phyloP scores from a whole-genome alignment of 345 rosid genomes.

The Turnera subulata region DNA sequence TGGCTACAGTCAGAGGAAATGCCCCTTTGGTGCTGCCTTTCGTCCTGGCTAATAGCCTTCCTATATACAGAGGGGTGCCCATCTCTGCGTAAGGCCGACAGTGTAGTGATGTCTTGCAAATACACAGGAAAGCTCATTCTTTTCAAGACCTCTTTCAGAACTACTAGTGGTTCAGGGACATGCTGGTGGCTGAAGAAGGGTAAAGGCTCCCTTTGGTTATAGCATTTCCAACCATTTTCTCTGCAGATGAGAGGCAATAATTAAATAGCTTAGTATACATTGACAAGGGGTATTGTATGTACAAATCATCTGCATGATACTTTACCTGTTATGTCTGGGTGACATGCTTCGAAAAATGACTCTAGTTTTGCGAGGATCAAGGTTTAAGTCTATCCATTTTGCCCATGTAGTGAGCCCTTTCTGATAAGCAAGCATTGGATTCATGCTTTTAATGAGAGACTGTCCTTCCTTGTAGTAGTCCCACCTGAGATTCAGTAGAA shows the following conservation, averaged over 20 bases:
- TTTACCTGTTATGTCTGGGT: constrained; percentile 63
- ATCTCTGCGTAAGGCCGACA: constrained; percentile 76
- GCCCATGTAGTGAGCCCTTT: constrained; percentile 76
- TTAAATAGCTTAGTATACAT: not conserved
- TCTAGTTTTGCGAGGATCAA: constrained; percentile 47
- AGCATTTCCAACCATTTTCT: constrained; percentile 83
- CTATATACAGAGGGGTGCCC: constrained; percentile 91
- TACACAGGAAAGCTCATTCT: constrained; percentile 73
- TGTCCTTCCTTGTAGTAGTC: constrained; percentile 65
- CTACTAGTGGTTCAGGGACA: constrained; percentile 55
- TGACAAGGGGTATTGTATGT: not conserved
- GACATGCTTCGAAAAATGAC: constrained; percentile 72
- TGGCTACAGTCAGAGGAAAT: constrained; percentile 82
- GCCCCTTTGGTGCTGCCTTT: constrained; percentile 41
- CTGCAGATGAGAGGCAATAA: constrained; percentile 28
- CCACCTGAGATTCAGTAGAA: constrained; percentile 42
- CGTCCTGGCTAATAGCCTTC: constrained; percentile 46
- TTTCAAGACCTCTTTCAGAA: constrained; percentile 59
- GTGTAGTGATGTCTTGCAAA: constrained; percentile 70
- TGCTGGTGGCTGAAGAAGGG: constrained; percentile 54
- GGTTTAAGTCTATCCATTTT: constrained; percentile 59
- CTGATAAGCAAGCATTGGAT: constrained; percentile 65
- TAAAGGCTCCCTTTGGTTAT: constrained; percentile 69
- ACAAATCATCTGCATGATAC: not conserved
- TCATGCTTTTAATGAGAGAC: constrained; percentile 39